Evolutionary conservation across 441 rosid genomes (phyloP).

Genomic region (Pelargonium fulgidum): DNA sequence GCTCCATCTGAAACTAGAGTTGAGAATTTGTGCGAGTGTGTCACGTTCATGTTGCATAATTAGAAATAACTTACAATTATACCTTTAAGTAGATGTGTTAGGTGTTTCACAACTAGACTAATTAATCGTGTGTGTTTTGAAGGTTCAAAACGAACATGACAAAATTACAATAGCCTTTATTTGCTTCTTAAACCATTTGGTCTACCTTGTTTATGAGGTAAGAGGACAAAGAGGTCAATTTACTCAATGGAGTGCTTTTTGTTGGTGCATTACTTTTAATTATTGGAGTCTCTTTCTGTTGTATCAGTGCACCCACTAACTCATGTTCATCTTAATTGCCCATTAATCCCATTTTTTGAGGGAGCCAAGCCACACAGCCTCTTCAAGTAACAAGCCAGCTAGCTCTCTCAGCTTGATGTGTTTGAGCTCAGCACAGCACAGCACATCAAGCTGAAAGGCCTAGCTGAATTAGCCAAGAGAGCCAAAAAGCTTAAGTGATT

Average conservation of each 20-base stretch:
- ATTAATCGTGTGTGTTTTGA: too few relatives aligned
- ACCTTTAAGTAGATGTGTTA: too few relatives aligned
- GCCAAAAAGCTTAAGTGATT: not conserved
- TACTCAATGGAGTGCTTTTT: constrained; percentile 7
- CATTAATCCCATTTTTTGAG: constrained; percentile 28
- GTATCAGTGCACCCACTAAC: constrained; percentile 40
- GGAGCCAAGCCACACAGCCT: constrained; percentile 9
- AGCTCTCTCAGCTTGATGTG: too few relatives aligned
- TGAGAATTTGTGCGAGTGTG: too few relatives aligned
- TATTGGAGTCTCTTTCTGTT: constrained; percentile 25
- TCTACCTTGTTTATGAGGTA: too few relatives aligned
- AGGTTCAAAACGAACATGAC: too few relatives aligned
- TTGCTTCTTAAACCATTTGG: too few relatives aligned
- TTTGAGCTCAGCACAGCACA: not conserved
- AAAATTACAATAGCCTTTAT: too few relatives aligned
- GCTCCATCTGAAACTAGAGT: too few relatives aligned
- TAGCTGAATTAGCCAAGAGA: constrained; percentile 5
- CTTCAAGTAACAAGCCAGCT: constrained; percentile 13
- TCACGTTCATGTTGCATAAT: too few relatives aligned
- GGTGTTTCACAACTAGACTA: too few relatives aligned
- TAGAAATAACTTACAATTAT: too few relatives aligned
- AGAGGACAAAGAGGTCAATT: constrained; percentile 27
- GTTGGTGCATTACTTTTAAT: constrained; percentile 25
- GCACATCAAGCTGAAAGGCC: not conserved
- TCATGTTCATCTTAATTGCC: constrained; percentile 31